Evolutionary conservation across 257 asterid genomes (phyloP).

Genomic region (Ocimum tenuiflorum): DNA sequence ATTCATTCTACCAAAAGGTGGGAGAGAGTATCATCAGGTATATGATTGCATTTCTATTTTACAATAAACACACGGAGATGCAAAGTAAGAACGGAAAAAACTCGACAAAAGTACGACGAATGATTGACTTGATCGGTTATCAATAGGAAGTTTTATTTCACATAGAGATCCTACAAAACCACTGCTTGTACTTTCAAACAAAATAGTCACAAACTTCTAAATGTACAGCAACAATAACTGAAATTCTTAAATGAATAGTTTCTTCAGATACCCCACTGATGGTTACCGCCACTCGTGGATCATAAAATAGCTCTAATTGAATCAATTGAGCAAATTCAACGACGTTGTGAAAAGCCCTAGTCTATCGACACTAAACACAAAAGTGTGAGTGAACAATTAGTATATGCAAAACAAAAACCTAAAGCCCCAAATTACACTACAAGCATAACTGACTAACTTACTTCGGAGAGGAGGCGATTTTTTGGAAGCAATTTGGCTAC

Average conservation of each 20-base stretch:
- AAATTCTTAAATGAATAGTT: not conserved
- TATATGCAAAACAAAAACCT: not conserved
- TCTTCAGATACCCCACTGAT: not conserved
- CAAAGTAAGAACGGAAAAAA: not conserved
- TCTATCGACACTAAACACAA: not conserved
- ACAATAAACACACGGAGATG: not conserved
- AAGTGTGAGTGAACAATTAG: not conserved
- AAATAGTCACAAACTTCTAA: not conserved
- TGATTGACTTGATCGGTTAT: not conserved
- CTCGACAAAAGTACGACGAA: not conserved
- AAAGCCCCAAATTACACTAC: not conserved
- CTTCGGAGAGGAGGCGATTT: constrained; percentile 49
- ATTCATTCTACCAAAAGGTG: constrained; percentile 47
- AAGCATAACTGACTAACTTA: constrained; percentile 10
- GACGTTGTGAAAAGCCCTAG: constrained; percentile 19
- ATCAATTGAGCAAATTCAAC: not conserved
- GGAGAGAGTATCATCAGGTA: not conserved
- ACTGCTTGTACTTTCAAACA: not conserved
- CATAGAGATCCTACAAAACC: not conserved
- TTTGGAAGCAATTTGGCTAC: constrained; percentile 45
- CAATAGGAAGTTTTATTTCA: not conserved
- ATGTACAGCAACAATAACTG: not conserved
- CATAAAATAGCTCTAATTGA: not conserved
- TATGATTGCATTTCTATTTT: not conserved
- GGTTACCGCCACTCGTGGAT: not conserved